phyloP scores from a whole-genome alignment of 1,284 basidiomycete genomes.

The Cystobasidium sp. region DNA sequence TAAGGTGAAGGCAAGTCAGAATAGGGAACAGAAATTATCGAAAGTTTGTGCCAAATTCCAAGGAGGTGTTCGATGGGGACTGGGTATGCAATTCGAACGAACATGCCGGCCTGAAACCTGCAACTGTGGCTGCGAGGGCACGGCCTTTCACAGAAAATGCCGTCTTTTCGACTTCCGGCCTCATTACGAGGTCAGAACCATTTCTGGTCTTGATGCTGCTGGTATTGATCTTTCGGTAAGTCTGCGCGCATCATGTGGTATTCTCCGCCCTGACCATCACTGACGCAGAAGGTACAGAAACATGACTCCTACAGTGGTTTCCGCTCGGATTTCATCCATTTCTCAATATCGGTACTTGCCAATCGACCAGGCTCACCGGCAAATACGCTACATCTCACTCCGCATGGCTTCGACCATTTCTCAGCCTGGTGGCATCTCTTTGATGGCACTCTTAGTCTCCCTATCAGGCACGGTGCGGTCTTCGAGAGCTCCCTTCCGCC shows the following conservation, averaged over 20 bases:
- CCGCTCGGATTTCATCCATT: slow-evolving; percentile 91
- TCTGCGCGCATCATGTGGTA: background rate
- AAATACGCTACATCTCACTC: slow-evolving; percentile 85
- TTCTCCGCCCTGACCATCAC: background rate
- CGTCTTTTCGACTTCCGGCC: slow-evolving; percentile 80
- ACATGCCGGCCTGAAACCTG: slow-evolving; percentile 78
- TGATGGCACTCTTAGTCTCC: slow-evolving; percentile 76
- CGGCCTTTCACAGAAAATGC: slow-evolving; percentile 76
- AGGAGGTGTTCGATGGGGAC: slow-evolving; percentile 88
- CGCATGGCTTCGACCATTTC: slow-evolving; percentile 86
- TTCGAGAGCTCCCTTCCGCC: slow-evolving; percentile 73
- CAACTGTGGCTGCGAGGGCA: slow-evolving; percentile 63
- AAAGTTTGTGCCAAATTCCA: slow-evolving; percentile 79
- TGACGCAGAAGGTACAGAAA: slow-evolving; percentile 39
- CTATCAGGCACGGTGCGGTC: slow-evolving; percentile 81
- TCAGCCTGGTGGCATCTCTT: slow-evolving; percentile 91
- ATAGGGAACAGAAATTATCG: slow-evolving; percentile 49
- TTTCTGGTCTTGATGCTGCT: slow-evolving; percentile 57
- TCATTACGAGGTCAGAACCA: slow-evolving; percentile 77
- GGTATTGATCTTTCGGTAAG: slow-evolving; percentile 21
- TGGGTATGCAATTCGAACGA: slow-evolving; percentile 82
- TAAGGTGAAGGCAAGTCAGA: background rate
- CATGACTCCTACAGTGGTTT: slow-evolving; percentile 86
- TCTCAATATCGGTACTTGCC: slow-evolving; percentile 83
- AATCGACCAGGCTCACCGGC: slow-evolving; percentile 58